Conservation (phyloP, 768 basidiomycete genomes). For the Paxillus rubicundulus region DNA sequence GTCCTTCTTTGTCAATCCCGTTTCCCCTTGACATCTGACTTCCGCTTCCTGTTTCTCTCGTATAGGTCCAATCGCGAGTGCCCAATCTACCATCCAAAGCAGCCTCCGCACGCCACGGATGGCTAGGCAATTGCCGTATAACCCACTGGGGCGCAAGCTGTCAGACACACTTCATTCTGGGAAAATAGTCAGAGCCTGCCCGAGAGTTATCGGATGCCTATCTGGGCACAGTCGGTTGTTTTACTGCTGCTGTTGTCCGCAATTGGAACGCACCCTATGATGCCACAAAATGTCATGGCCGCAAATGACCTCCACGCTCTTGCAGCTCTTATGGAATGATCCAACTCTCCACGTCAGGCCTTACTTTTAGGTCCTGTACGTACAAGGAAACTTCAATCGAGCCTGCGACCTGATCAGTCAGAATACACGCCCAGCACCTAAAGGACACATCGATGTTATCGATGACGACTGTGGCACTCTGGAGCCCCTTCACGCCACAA, state of each 20-base stretch:
- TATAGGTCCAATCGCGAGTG: not conserved
- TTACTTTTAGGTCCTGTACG: not conserved
- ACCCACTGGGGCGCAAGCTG: constrained; percentile 2
- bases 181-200: too few species aligned
- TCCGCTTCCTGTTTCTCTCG: not conserved
- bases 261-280: not conserved
- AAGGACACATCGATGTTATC: constrained; percentile 18
- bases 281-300: not conserved
- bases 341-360: not conserved
- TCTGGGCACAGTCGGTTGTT: constrained; percentile 5
- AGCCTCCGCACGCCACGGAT: constrained; percentile 10
- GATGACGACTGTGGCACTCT: not conserved
- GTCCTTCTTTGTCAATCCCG: not conserved
- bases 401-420: not conserved
- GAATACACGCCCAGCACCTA: not conserved
- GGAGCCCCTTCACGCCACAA: not conserved
- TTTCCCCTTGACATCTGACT: not conserved
- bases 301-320: not conserved
- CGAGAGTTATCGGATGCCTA: constrained; percentile 18
- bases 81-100: not conserved
- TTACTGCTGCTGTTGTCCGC: not conserved
- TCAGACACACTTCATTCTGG: constrained; percentile 4
- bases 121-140: not conserved
- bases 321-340: not conserved
- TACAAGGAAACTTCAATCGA: not conserved